Base-by-base conservation (phyloP, 371 early-diverging fungal genomes). In the Circinella minor region DNA sequence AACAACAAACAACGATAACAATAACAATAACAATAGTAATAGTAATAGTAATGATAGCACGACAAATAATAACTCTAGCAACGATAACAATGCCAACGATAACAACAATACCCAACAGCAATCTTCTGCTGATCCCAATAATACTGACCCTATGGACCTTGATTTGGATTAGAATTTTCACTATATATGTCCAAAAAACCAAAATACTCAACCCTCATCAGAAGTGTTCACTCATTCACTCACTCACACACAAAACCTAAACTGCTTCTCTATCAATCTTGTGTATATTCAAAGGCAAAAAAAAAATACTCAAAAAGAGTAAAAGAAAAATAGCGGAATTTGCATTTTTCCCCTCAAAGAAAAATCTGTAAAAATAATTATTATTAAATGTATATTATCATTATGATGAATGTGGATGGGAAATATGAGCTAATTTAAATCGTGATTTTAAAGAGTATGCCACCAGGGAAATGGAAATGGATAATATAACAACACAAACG, bases 401-500 rank as follows among this genome's bases (percentile, higher is more conserved):
- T 60, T 47, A 60, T 34, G 60, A 68, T 9, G 68, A 49, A 38
- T 68, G 68, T 34, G 36, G 55, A 17, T 38, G 47, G 43, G 43
- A 43, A 43, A 1, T 6, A 43, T 27, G 27, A 36, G 54, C 57
- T 8, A 74, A 55, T 49, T 68, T 67, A 39, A 72, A 76, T 55
- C 69, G 77, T 27, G 78, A 71, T 68, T 72, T 79, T 14, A 83
- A 67, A n/a, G 77, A 71, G 9, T 55, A 4, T 20, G 73, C 55
- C 9, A 82, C 78, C 18, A 82, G 70, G 15, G 63, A 64, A 3
- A 66, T 55, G 17, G 89, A 88, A 0, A 85, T 69, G 14, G 66
- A 63, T 39, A 88, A 65, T 8, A 88, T 80, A 3, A 63, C 75
- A 3, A 83, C 27, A 57, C 84, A 81, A n/a, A 79, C 77, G 47